Conservation (phyloP, 345 rosid genomes). For the Populus pruinosa region DNA sequence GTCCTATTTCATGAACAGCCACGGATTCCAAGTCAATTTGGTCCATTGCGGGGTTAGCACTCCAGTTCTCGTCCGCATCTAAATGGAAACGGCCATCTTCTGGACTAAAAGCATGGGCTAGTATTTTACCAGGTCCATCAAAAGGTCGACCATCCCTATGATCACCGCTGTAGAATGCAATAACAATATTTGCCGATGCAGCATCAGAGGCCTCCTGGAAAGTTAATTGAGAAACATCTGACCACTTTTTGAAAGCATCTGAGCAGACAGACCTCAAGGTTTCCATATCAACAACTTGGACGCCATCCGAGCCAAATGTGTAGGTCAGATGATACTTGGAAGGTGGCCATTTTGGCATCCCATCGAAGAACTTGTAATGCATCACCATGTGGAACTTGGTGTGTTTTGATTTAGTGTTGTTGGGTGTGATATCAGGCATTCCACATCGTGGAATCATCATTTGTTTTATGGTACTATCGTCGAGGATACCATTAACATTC, state of each 20-base stretch:
- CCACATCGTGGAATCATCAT: slow-evolving; percentile 4
- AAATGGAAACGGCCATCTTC: slow-evolving; percentile 14
- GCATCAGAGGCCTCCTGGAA: neutral
- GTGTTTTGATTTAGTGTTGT: neutral
- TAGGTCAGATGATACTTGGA: slow-evolving; percentile 11
- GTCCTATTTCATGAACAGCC: slow-evolving; percentile 30
- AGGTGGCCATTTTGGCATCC: slow-evolving; percentile 2
- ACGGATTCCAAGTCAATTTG: slow-evolving; percentile 30
- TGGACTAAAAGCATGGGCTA: slow-evolving; percentile 23
- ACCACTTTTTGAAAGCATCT: slow-evolving; percentile 8
- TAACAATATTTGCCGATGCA: neutral
- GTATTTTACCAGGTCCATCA: slow-evolving; percentile 2
- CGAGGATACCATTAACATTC: neutral
- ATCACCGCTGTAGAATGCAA: slow-evolving; percentile 5
- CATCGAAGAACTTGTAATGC: neutral
- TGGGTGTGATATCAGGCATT: neutral
- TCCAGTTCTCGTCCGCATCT: slow-evolving; percentile 28
- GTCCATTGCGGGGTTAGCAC: neutral
- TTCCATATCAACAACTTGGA: neutral
- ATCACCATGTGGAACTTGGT: neutral
- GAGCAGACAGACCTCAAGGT: neutral
- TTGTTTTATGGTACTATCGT: neutral
- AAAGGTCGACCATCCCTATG: slow-evolving; percentile 16
- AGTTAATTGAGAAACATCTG: neutral
- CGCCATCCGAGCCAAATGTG: neutral